Evolutionary conservation across 768 basidiomycete genomes (phyloP).

Genomic region (Melanogaster broomeanus): DNA sequence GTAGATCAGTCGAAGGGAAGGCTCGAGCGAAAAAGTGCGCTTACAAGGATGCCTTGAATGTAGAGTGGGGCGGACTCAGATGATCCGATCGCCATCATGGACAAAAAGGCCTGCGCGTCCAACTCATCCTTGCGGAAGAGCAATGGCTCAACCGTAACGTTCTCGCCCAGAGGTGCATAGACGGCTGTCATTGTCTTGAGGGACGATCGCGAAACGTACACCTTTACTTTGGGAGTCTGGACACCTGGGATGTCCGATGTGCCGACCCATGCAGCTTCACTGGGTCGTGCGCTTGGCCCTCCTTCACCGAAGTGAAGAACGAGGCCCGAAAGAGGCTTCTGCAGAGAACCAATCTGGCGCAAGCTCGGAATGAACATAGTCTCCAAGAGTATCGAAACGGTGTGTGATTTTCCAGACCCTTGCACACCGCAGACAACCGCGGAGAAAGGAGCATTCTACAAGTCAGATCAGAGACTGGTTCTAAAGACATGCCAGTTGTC

Average conservation of each 20-base stretch:
- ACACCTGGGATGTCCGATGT: conserved; percentile 36
- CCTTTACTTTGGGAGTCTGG: conserved; percentile 36
- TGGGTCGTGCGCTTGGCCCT: conserved; percentile 54
- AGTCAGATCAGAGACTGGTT: neutral
- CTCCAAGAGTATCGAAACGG: conserved; percentile 66
- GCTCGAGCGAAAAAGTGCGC: conserved; percentile 16
- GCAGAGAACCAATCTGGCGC: conserved; percentile 48
- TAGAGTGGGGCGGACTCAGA: conserved; percentile 67
- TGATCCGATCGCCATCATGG: conserved; percentile 72
- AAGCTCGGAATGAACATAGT: conserved; percentile 64
- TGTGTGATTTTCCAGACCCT: conserved; percentile 77
- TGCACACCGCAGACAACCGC: conserved; percentile 78
- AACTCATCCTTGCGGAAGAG: conserved; percentile 59
- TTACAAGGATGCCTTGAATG: conserved; percentile 66
- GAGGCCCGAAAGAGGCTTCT: conserved; percentile 59
- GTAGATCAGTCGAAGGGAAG: conserved; percentile 9
- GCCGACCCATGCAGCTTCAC: conserved; percentile 67
- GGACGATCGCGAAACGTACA: conserved; percentile 64
- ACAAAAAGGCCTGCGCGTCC: conserved; percentile 67
- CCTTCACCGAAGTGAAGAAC: conserved; percentile 74
- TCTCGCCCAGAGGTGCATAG: conserved; percentile 51
- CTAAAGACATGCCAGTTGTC: neutral
- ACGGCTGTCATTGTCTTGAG: conserved; percentile 60
- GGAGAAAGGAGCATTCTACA: conserved; percentile 72
- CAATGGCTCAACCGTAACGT: conserved; percentile 55